Evolutionary conservation across 2,329 filamentous ascomycete genomes (phyloP).

Genomic region (Arthrobotrys conoides): DNA sequence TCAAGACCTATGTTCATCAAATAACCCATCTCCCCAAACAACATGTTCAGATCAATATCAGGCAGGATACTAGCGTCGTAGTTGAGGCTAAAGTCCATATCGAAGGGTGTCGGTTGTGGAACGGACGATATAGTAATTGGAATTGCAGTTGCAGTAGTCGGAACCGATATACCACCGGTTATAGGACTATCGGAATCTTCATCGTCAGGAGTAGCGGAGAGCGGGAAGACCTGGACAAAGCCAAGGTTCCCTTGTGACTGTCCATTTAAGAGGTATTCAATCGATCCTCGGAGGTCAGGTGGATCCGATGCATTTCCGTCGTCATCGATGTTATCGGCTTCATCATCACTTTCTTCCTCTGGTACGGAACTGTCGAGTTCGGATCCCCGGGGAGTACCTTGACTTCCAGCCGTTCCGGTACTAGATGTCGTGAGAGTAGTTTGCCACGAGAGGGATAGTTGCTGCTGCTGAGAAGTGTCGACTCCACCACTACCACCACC

Average conservation of each 20-base stretch:
- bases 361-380: conserved; percentile 41
- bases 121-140: conserved; percentile 14
- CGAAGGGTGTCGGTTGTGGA: conserved; percentile 24
- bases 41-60: conserved; percentile 48
- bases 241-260: conserved; percentile 47
- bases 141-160: neutral
- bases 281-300: conserved; percentile 49
- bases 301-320: conserved; percentile 48
- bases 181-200: conserved; percentile 22
- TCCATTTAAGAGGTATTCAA: conserved; percentile 52
- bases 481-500: neutral
- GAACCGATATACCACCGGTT: neutral
- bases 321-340: conserved; percentile 27
- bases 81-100: conserved; percentile 48
- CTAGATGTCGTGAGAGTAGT: conserved; percentile 9
- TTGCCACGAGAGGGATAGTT: conserved; percentile 34
- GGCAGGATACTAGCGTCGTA: conserved; percentile 52
- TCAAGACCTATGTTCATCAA: conserved; percentile 51
- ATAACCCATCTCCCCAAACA: conserved; percentile 57
- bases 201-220: conserved; percentile 43
- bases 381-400: conserved; percentile 29
- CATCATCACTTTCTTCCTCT: conserved; percentile 40
- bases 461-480: conserved; percentile 26
- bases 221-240: conserved; percentile 47
- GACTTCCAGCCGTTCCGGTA: conserved; percentile 14